Evolutionary conservation across 768 basidiomycete species (phyloP).

Genomic region (Glaciozyma antarctica): DNA sequence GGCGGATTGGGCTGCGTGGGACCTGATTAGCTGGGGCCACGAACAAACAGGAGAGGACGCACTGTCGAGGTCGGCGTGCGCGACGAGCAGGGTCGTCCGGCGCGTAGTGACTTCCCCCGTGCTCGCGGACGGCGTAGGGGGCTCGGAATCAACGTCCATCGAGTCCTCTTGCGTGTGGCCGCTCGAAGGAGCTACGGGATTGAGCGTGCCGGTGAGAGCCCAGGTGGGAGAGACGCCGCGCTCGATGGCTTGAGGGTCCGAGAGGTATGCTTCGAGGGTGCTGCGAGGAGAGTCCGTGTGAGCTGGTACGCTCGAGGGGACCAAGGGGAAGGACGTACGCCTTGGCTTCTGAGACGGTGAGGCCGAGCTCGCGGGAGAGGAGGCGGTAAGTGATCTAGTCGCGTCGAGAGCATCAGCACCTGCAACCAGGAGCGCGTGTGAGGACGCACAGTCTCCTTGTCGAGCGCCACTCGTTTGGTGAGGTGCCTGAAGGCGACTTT

Average conservation of each 20-base stretch:
- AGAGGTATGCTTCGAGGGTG: background rate
- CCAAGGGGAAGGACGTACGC: background rate
- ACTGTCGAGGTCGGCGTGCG: background rate
- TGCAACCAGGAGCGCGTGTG: background rate
- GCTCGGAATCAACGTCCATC: background rate
- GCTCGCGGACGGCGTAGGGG: background rate
- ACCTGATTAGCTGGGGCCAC: no score
- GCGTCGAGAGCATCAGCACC: background rate
- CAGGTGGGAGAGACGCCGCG: background rate
- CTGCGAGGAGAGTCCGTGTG: background rate
- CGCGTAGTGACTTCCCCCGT: background rate
- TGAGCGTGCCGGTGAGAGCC: background rate
- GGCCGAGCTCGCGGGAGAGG: conserved; percentile 6
- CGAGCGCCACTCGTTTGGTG: background rate
- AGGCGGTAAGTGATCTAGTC: conserved; percentile 2
- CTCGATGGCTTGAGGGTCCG: background rate
- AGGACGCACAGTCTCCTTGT: background rate
- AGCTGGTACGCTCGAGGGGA: no score
- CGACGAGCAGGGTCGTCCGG: background rate
- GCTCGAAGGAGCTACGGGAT: no score
- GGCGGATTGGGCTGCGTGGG: background rate
- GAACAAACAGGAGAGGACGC: background rate
- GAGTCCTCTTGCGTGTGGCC: background rate
- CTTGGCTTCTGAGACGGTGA: background rate
- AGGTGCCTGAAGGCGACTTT: background rate